These are phyloP conservation scores for Suillus cothurnatus DNA, from an alignment of 768 basidiomycete species.

Conservation along the genomic window DNA sequence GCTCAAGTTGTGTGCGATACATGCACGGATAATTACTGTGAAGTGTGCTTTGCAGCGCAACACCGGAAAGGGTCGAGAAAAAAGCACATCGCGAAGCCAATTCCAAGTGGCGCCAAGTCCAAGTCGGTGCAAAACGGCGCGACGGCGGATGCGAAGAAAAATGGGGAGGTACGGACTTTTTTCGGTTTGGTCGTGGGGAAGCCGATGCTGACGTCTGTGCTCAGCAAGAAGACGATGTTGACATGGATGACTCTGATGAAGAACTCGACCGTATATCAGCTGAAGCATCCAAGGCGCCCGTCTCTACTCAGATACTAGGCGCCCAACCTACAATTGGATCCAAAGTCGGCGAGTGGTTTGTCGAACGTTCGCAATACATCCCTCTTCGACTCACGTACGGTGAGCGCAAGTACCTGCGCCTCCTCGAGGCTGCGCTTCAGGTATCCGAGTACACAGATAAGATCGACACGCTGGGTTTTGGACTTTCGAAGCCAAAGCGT, in stretches of 20 bases:
- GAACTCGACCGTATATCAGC: slow-evolving; percentile 41
- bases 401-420: slow-evolving; percentile 84
- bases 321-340: slow-evolving; percentile 62
- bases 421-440: slow-evolving; percentile 81
- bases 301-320: slow-evolving; percentile 40
- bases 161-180: slow-evolving; percentile 20
- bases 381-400: slow-evolving; percentile 72
- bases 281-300: slow-evolving; percentile 20
- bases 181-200: background rate
- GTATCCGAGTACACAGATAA: slow-evolving; percentile 92
- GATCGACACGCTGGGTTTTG: slow-evolving; percentile 79
- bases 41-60: slow-evolving; percentile 85
- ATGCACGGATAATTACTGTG: slow-evolving; percentile 75
- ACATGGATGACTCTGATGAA: slow-evolving; percentile 39
- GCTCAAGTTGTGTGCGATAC: slow-evolving; percentile 72
- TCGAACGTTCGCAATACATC: slow-evolving; percentile 80
- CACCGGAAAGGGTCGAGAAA: slow-evolving; percentile 83
- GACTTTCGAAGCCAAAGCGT: slow-evolving; percentile 81
- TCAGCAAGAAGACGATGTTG: slow-evolving; percentile 36
- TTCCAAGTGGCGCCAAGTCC: slow-evolving; percentile 30
- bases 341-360: slow-evolving; percentile 81
- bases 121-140: slow-evolving; percentile 20
- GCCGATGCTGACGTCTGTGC: slow-evolving; percentile 12
- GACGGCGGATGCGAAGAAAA: slow-evolving; percentile 9
- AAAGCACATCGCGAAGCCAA: slow-evolving; percentile 54